Evolutionary conservation across 83 land plant genomes (phyloP), one percentile per base, ranked within the genome.

Genomic region (Picea mariana): DNA sequence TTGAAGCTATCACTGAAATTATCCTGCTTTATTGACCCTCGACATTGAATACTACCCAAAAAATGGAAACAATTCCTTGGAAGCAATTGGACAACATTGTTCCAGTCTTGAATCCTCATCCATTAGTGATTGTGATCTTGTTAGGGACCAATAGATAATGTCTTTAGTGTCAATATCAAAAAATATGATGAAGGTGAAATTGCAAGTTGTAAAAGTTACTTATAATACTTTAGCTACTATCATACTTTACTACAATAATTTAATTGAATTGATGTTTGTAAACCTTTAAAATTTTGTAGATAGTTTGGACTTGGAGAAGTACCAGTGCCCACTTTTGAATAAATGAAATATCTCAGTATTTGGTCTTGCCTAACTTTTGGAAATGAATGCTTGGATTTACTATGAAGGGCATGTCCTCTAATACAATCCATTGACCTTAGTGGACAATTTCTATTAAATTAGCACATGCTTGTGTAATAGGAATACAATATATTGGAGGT

Each of bases 61-160:
- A 17, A 85, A 92, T 67, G 92, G 90, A 23, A 91, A 97, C 84
- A 86, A 73, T 23, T 85, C 96, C 21, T 62, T 97, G n/a, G 84
- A 84, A 80, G 91, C 92, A 9, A 40, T 97, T 65, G 93, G 94
- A 8, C 91, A 81, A 2, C 71, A 23, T 64, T 92, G 98, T 71
- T 81, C 90, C 23, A 87, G 82, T 17, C 84, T 97, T 67, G 79
- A 85, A 64, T 84, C 90, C 58, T 18, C 95, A 61, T 68, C 87
- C 6, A 84, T 97, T 82, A 89, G 85, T 67, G 79, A 88, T 65
- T 97, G 96, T 86, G 86, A 88, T 20, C 87, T 85, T 82, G 86
- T 97, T 66, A 92, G 95, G 6, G 93, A 93, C 80, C 90, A 89
- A 81, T 94, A 97, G 31, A 85, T 96, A 58, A 81, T 87, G 21